A percentile compares a stretch with the other conserved stretches of the same genome.
phyloP scores from a whole-genome alignment of 164 flowering plant species.

The Euptelea pleiosperma region DNA sequence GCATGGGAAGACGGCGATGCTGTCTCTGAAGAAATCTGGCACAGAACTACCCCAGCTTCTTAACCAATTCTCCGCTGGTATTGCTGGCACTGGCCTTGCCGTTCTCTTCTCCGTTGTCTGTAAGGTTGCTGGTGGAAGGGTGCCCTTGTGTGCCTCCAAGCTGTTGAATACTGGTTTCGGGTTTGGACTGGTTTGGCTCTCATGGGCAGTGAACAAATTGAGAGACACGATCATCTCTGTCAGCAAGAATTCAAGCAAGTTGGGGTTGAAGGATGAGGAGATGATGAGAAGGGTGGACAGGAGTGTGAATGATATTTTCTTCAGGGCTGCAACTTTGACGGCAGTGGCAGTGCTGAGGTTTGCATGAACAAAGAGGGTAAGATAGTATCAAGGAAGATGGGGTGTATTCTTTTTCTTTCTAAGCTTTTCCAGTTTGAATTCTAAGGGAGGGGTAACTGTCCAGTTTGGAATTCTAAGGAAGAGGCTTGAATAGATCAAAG shows the following conservation, averaged over 20 bases:
- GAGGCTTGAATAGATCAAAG: too few relatives aligned
- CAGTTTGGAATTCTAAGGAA: too few relatives aligned
- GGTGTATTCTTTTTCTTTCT: too few relatives aligned
- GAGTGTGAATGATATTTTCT: slow-evolving; percentile 53
- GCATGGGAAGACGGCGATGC: slow-evolving; percentile 34
- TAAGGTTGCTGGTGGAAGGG: slow-evolving; percentile 45
- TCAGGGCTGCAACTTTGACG: slow-evolving; percentile 66
- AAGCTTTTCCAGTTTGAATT: too few relatives aligned
- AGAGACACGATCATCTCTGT: slow-evolving; percentile 48
- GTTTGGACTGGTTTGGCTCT: slow-evolving; percentile 79
- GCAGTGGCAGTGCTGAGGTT: slow-evolving; percentile 49
- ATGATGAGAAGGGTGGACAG: slow-evolving; percentile 46
- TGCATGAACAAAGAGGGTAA: too few relatives aligned
- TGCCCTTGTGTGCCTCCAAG: slow-evolving; percentile 54
- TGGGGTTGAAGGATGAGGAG: slow-evolving; percentile 49
- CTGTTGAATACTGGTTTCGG: slow-evolving; percentile 61
- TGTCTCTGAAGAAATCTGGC: slow-evolving; percentile 61
- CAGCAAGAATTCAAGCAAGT: slow-evolving; percentile 43
- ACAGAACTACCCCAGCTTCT: slow-evolving; percentile 65
- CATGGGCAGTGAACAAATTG: slow-evolving; percentile 66
- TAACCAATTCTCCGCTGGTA: slow-evolving; percentile 64
- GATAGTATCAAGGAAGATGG: too few relatives aligned
- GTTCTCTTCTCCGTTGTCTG: slow-evolving; percentile 56
- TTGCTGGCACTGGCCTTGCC: slow-evolving; percentile 88
- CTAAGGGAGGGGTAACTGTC: too few relatives aligned